These are phyloP conservation scores for Saussurea involucrata DNA, from an alignment of 129 eudicot species.

Conservation along the genomic window DNA sequence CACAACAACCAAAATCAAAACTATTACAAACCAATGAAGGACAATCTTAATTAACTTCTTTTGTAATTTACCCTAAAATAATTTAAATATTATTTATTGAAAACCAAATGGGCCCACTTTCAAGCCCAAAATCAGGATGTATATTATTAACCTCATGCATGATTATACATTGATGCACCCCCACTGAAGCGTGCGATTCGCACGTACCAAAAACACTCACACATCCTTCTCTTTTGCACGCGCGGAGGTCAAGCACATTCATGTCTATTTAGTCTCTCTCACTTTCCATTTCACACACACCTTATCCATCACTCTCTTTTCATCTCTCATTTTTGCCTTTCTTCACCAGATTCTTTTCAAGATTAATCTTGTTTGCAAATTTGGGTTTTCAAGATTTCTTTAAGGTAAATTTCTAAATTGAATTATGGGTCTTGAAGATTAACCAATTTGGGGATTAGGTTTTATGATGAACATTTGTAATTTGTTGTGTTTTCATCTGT, in stretches of 20 bases:
- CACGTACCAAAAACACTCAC: conserved; percentile 35
- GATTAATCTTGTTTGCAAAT: conserved; percentile 1
- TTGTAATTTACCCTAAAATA: no score
- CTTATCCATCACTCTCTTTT: not conserved
- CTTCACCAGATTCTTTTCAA: conserved; percentile 1
- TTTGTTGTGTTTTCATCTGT: no score
- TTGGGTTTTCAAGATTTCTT: conserved; percentile 6
- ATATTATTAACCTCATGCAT: conserved; percentile 13
- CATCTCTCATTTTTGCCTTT: not conserved
- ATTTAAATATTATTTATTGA: no score
- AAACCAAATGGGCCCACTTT: conserved; percentile 9
- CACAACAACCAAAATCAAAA: no score
- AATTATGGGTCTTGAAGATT: not conserved
- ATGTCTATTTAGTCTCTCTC: conserved; percentile 38
- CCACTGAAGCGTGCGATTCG: conserved; percentile 49
- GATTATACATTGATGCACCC: conserved; percentile 35
- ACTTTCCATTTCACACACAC: conserved; percentile 8
- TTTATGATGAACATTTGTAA: no score
- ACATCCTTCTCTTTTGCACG: conserved; percentile 22
- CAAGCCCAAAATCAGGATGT: conserved; percentile 16
- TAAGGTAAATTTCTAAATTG: conserved; percentile 3
- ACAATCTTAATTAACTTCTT: no score
- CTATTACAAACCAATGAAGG: no score
- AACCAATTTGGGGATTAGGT: not conserved
- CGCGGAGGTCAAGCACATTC: conserved; percentile 35